These are phyloP conservation scores for Trichoderma gamsii DNA, from an alignment of 495 filamentous ascomycete genomes.

Conservation along the genomic window DNA sequence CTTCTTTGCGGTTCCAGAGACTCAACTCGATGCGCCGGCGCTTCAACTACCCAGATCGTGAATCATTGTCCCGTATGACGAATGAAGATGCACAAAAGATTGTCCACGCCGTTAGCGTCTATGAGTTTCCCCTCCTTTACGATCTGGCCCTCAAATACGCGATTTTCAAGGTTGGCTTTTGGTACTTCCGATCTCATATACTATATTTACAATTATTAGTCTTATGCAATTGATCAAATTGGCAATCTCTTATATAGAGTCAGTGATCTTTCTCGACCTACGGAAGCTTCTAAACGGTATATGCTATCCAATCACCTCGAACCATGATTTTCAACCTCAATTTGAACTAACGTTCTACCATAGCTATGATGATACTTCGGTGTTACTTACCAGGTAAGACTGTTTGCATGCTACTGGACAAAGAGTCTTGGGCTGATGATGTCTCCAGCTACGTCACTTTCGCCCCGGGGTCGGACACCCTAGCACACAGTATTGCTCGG, in stretches of 20 bases:
- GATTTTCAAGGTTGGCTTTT: conserved; percentile 48
- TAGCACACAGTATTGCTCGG: conserved; percentile 49
- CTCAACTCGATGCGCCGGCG: conserved; percentile 39
- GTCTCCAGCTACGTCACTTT: conserved; percentile 14
- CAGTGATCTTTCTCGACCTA: conserved; percentile 48
- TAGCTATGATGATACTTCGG: conserved; percentile 55
- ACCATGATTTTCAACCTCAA: background rate
- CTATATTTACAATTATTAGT: conserved; percentile 31
- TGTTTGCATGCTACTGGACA: conserved; percentile 10
- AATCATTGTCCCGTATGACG: conserved; percentile 56
- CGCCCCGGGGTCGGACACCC: conserved; percentile 44
- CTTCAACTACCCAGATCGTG: conserved; percentile 48
- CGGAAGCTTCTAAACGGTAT: conserved; percentile 49
- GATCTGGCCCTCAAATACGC: conserved; percentile 57
- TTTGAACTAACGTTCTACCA: background rate
- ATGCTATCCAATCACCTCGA: background rate
- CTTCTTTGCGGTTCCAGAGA: conserved; percentile 45
- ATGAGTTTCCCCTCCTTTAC: conserved; percentile 55
- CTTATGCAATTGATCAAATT: conserved; percentile 62
- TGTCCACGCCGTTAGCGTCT: conserved; percentile 39
- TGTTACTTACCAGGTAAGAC: conserved; percentile 52
- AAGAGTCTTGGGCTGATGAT: conserved; percentile 19
- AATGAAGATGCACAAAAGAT: conserved; percentile 54
- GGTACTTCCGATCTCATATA: background rate
- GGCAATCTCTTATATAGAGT: conserved; percentile 52